Conservation (phyloP, 371 early-diverging fungal genomes). For the Rhizopus sp. region DNA sequence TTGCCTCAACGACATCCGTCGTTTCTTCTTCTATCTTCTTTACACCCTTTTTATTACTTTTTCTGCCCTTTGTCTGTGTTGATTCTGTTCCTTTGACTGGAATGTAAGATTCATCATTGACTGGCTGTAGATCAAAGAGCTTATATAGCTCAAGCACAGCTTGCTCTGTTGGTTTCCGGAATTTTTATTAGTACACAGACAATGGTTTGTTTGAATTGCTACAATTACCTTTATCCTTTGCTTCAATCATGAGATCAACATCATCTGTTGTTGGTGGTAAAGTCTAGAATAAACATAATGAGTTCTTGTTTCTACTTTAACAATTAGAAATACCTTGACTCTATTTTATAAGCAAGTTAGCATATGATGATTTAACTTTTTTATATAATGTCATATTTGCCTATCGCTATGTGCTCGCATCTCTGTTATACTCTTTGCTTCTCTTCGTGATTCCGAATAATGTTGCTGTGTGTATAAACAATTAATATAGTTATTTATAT, state of each 20-base stretch:
- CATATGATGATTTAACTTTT: no score
- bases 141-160: slow-evolving; percentile 51
- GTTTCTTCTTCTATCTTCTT: slow-evolving; percentile 10
- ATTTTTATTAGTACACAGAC: not conserved
- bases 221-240: slow-evolving; percentile 52
- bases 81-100: slow-evolving; percentile 19
- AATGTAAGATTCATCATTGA: slow-evolving; percentile 36
- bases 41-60: slow-evolving; percentile 9
- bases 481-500: not conserved
- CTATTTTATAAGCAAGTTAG: not conserved
- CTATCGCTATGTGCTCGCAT: slow-evolving; percentile 48
- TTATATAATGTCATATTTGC: slow-evolving; percentile 5
- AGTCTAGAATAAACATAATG: slow-evolving; percentile 14
- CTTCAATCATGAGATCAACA: slow-evolving; percentile 60
- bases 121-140: slow-evolving; percentile 34
- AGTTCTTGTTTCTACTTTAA: no score
- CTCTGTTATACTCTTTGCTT: slow-evolving; percentile 38
- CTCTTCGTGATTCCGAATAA: slow-evolving; percentile 49
- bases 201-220: not conserved
- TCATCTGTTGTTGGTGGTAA: slow-evolving; percentile 52
- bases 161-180: slow-evolving; percentile 31
- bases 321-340: not conserved
- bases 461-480: slow-evolving; percentile 36
- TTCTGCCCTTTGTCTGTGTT: slow-evolving; percentile 26
- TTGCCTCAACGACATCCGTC: not conserved